Evolutionary conservation across 2,329 filamentous ascomycete species (phyloP).

Genomic region (Colletotrichum nymphaeae): DNA sequence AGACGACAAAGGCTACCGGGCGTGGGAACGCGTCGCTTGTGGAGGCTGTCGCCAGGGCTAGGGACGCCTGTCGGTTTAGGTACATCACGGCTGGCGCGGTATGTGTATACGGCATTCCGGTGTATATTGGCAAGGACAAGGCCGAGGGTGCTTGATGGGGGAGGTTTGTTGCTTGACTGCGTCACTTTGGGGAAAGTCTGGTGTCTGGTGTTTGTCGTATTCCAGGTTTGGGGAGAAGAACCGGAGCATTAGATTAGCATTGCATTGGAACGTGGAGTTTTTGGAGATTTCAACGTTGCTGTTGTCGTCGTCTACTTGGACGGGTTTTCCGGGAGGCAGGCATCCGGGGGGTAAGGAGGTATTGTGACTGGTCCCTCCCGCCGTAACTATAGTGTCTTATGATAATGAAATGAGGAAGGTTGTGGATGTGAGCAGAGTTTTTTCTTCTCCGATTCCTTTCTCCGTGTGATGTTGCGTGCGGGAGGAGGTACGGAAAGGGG

Average conservation of each 20-base stretch:
- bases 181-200: conserved; percentile 14
- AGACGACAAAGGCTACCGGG: conserved; percentile 40
- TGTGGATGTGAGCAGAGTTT: not conserved
- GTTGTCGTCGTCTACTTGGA: not conserved
- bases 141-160: not conserved
- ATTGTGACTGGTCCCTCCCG: not conserved
- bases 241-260: not conserved
- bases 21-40: conserved; percentile 69
- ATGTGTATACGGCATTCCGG: conserved; percentile 94
- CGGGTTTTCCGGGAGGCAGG: not conserved
- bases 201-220: not conserved
- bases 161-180: not conserved
- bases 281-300: not conserved
- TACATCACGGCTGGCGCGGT: conserved; percentile 95
- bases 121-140: conserved; percentile 71
- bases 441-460: no score
- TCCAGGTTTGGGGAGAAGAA: not conserved
- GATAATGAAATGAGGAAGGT: not conserved
- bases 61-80: conserved; percentile 83
- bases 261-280: conserved; percentile 1
- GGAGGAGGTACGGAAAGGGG: no score
- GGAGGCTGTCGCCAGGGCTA: conserved; percentile 82
- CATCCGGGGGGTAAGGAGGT: not conserved
- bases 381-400: not conserved
- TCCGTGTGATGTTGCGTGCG: no score